A percentile compares a stretch with the other conserved stretches of the same genome.
Conservation (phyloP, 495 filamentous ascomycete genomes). For the Penicillium egyptiacum region DNA sequence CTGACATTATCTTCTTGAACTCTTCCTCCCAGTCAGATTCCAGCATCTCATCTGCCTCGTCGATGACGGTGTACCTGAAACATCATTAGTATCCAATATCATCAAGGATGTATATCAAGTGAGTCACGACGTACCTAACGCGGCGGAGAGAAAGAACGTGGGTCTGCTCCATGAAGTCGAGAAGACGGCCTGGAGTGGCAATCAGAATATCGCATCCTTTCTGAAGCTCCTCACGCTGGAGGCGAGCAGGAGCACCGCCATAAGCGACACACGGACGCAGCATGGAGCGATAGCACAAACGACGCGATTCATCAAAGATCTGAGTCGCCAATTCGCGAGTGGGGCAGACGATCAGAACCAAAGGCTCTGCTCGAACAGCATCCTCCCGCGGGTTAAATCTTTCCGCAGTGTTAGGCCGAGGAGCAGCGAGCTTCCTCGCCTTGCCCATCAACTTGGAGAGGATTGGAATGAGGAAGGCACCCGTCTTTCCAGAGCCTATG, state of each 20-base stretch:
- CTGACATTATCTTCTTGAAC: slow-evolving; percentile 68
- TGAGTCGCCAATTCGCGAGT: slow-evolving; percentile 88
- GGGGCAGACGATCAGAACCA: slow-evolving; percentile 83
- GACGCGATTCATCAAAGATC: slow-evolving; percentile 90
- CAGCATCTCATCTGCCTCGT: slow-evolving; percentile 94
- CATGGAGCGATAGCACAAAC: slow-evolving; percentile 91
- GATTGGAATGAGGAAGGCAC: slow-evolving; percentile 86
- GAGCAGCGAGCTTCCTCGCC: slow-evolving; percentile 75
- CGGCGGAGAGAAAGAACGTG: slow-evolving; percentile 69
- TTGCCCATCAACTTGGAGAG: slow-evolving; percentile 92
- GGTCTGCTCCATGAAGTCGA: slow-evolving; percentile 74
- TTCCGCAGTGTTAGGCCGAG: slow-evolving; percentile 61
- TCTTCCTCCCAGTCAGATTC: slow-evolving; percentile 70
- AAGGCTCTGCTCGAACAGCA: slow-evolving; percentile 70
- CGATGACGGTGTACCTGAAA: slow-evolving; percentile 75
- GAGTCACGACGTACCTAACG: slow-evolving; percentile 55
- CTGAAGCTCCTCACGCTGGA: slow-evolving; percentile 69
- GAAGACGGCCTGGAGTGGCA: slow-evolving; percentile 80
- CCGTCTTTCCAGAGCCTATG: slow-evolving; percentile 92
- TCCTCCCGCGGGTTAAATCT: slow-evolving; percentile 43
- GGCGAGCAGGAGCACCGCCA: slow-evolving; percentile 68
- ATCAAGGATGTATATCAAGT: slow-evolving; percentile 1
- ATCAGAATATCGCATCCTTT: slow-evolving; percentile 89
- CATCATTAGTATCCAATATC: slow-evolving; percentile 6
- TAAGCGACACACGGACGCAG: slow-evolving; percentile 90